Evolutionary conservation across 2,329 filamentous ascomycete genomes (phyloP).

Genomic region (Arthrobotrys iridis): DNA sequence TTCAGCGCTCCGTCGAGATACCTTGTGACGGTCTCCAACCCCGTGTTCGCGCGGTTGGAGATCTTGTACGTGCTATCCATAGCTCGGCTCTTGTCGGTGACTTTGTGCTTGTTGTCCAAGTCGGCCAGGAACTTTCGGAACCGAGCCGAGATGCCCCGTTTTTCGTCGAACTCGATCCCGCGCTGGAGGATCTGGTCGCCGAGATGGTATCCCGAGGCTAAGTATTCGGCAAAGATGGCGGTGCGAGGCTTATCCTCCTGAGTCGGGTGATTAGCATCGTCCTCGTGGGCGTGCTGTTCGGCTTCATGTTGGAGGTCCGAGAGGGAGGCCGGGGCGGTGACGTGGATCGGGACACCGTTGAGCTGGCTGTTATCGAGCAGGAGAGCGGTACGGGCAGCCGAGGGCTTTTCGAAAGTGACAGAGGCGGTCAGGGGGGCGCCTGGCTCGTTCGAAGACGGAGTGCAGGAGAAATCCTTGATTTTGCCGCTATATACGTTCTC

Average conservation of each 20-base stretch:
- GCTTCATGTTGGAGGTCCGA: constrained; percentile 69
- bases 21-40: constrained; percentile 69
- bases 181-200: constrained; percentile 67
- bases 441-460: constrained; percentile 66
- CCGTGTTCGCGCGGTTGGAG: constrained; percentile 70
- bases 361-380: constrained; percentile 97
- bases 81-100: constrained; percentile 83
- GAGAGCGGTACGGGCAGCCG: constrained; percentile 94
- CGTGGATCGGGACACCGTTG: constrained; percentile 78
- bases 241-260: constrained; percentile 97
- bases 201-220: constrained; percentile 91
- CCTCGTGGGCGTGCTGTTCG: constrained; percentile 66
- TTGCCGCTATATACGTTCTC: constrained; percentile 76
- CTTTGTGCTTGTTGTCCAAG: constrained; percentile 87
- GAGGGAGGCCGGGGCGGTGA: constrained; percentile 75
- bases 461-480: constrained; percentile 83
- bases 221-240: constrained; percentile 94
- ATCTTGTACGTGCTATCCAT: constrained; percentile 88
- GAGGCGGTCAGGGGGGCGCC: constrained; percentile 81
- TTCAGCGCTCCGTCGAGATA: constrained; percentile 95
- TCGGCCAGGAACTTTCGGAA: constrained; percentile 73
- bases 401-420: constrained; percentile 97
- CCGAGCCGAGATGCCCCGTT: constrained; percentile 82
- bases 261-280: constrained; percentile 72
- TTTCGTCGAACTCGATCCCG: constrained; percentile 81